These are phyloP conservation scores for Colletotrichum lindemuthianum DNA, from an alignment of 2,329 filamentous ascomycete species.

Conservation along the genomic window DNA sequence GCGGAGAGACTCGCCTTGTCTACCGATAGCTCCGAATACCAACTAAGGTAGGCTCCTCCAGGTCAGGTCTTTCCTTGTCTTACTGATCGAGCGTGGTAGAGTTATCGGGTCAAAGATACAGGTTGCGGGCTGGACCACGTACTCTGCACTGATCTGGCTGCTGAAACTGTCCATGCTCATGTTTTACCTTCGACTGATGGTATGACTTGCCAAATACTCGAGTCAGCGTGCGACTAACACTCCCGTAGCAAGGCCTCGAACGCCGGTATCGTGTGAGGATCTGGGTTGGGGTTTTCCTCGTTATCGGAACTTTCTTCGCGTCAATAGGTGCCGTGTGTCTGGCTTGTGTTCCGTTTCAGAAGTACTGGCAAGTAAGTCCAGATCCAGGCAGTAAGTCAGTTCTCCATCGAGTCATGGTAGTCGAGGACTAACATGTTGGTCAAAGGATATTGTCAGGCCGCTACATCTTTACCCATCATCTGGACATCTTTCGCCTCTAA, in stretches of 20 bases:
- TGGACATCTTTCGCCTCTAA: slow-evolving; percentile 64
- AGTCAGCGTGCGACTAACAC: neutral
- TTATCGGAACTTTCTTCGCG: slow-evolving; percentile 59
- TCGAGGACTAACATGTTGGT: slow-evolving; percentile 7
- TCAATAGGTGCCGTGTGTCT: slow-evolving; percentile 61
- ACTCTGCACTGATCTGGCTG: slow-evolving; percentile 63
- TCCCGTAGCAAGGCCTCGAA: slow-evolving; percentile 47
- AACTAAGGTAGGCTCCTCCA: slow-evolving; percentile 42
- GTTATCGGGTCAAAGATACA: slow-evolving; percentile 66
- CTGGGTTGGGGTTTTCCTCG: slow-evolving; percentile 59
- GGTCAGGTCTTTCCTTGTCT: too few species aligned
- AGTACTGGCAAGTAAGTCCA: slow-evolving; percentile 69
- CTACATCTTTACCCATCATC: slow-evolving; percentile 60
- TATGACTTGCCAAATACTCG: slow-evolving; percentile 12
- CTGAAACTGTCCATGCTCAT: slow-evolving; percentile 66
- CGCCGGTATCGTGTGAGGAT: slow-evolving; percentile 55
- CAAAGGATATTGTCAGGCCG: slow-evolving; percentile 59
- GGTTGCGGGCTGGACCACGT: slow-evolving; percentile 64
- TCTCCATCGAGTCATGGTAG: neutral
- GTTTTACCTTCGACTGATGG: slow-evolving; percentile 66
- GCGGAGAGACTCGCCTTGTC: slow-evolving; percentile 57
- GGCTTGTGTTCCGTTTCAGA: slow-evolving; percentile 61
- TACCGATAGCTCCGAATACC: slow-evolving; percentile 56
- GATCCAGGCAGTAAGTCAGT: slow-evolving; percentile 62
- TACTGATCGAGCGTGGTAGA: slow-evolving; percentile 41